These are phyloP conservation scores for Yarrowia osloensis DNA, from an alignment of 805 yeast species.

Conservation along the genomic window DNA sequence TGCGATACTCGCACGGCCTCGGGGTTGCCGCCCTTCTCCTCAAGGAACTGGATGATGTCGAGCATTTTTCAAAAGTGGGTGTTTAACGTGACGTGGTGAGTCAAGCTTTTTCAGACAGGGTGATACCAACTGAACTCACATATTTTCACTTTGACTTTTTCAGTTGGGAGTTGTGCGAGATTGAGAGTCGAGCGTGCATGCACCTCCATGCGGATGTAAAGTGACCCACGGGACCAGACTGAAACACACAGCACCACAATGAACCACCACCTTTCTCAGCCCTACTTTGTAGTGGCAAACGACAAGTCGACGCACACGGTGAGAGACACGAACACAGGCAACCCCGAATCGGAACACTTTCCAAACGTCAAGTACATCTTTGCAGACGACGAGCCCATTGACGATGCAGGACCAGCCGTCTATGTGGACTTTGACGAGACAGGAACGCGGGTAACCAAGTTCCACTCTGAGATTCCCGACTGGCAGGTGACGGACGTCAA, in stretches of 20 bases:
- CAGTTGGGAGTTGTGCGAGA: background rate
- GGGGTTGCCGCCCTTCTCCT: slow-evolving; percentile 96
- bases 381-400: slow-evolving; percentile 24
- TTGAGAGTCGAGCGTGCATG: too few species aligned
- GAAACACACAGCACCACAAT: background rate
- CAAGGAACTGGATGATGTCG: slow-evolving; percentile 88
- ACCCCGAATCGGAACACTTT: slow-evolving; percentile 14
- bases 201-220: too few species aligned
- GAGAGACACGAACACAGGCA: background rate
- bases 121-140: background rate
- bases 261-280: background rate
- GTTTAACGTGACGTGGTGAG: slow-evolving; percentile 15
- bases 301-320: slow-evolving; percentile 14
- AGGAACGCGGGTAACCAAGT: slow-evolving; percentile 39
- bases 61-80: slow-evolving; percentile 56
- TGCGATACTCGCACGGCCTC: slow-evolving; percentile 85
- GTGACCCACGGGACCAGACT: too few species aligned
- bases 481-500: slow-evolving; percentile 44
- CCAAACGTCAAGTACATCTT: slow-evolving; percentile 26
- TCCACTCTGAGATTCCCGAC: slow-evolving; percentile 43
- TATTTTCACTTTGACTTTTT: slow-evolving; percentile 29
- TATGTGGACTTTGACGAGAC: slow-evolving; percentile 44
- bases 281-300: slow-evolving; percentile 13
- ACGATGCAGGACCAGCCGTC: slow-evolving; percentile 32
- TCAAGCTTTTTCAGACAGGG: background rate